Evolutionary conservation across 2,329 filamentous ascomycete species (phyloP).

Genomic region (Talaromyces sp.): DNA sequence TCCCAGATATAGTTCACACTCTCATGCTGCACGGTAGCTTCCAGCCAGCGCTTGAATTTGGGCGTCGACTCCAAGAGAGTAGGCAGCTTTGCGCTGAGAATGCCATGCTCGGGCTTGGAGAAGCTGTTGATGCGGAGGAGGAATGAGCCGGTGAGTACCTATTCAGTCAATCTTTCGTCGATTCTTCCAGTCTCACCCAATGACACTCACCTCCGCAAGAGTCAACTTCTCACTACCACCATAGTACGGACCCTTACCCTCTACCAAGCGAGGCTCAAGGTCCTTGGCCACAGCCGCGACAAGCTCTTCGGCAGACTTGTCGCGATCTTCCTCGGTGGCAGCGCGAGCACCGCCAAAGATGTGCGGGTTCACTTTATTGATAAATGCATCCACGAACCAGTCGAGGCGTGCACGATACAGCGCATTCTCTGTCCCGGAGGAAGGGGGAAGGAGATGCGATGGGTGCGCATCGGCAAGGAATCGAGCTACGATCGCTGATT

Average conservation of each 20-base stretch:
- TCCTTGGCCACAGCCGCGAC: constrained; percentile 62
- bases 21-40: constrained; percentile 57
- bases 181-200: background rate
- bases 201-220: constrained; percentile 63
- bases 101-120: constrained; percentile 51
- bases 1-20: constrained; percentile 65
- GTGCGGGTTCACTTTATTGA: constrained; percentile 56
- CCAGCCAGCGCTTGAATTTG: constrained; percentile 65
- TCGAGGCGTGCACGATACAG: constrained; percentile 63
- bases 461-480: constrained; percentile 70
- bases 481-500: constrained; percentile 69
- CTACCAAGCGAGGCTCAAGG: constrained; percentile 66
- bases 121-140: constrained; percentile 58
- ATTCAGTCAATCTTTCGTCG: background rate
- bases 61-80: constrained; percentile 55
- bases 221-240: constrained; percentile 64
- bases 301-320: constrained; percentile 50
- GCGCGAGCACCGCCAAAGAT: constrained; percentile 50
- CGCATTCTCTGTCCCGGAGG: constrained; percentile 53
- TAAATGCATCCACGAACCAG: constrained; percentile 71
- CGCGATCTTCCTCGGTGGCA: constrained; percentile 49
- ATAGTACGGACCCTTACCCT: constrained; percentile 56
- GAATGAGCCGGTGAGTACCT: constrained; percentile 64
- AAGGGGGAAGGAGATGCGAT: constrained; percentile 60
- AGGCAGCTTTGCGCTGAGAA: constrained; percentile 49